Conservation (phyloP, 2,329 filamentous ascomycete species). For the Aspergillus uvarum region DNA sequence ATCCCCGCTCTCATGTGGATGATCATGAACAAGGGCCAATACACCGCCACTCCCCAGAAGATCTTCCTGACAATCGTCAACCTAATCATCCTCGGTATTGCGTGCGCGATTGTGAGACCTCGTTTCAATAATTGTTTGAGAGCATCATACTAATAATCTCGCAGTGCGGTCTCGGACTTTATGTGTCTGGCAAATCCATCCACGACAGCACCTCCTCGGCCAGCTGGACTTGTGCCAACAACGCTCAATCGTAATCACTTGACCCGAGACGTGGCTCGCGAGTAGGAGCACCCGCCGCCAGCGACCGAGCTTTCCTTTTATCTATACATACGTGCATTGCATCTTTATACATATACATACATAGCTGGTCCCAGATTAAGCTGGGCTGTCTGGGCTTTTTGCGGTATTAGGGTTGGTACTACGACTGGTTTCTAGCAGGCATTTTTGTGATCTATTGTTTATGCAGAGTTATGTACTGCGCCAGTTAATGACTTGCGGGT, state of each 20-base stretch:
- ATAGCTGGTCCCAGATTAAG: not conserved
- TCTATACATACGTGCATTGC: not conserved
- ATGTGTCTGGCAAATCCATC: slow-evolving; percentile 42
- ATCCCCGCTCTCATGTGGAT: slow-evolving; percentile 50
- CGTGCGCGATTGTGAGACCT: slow-evolving; percentile 29
- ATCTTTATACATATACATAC: not conserved
- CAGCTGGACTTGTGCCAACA: slow-evolving; percentile 43
- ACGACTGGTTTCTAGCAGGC: not conserved
- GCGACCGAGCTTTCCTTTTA: not conserved
- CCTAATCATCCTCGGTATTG: slow-evolving; percentile 38
- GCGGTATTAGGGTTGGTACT: not conserved
- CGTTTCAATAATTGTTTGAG: slow-evolving; percentile 5
- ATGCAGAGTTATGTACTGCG: not conserved
- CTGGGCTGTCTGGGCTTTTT: not conserved
- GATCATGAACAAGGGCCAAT: slow-evolving; percentile 47
- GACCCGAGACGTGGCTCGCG: not conserved
- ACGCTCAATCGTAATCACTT: slow-evolving; percentile 18
- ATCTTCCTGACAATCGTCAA: slow-evolving; percentile 49
- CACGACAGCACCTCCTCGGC: slow-evolving; percentile 32
- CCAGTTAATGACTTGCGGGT: no score
- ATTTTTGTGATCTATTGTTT: not conserved
- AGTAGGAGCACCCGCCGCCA: no score
- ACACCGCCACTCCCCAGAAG: slow-evolving; percentile 43
- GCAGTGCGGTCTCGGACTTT: slow-evolving; percentile 44
- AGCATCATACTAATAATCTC: not conserved